phyloP scores from a whole-genome alignment of 768 basidiomycete genomes.

The Suillus variegatus region DNA sequence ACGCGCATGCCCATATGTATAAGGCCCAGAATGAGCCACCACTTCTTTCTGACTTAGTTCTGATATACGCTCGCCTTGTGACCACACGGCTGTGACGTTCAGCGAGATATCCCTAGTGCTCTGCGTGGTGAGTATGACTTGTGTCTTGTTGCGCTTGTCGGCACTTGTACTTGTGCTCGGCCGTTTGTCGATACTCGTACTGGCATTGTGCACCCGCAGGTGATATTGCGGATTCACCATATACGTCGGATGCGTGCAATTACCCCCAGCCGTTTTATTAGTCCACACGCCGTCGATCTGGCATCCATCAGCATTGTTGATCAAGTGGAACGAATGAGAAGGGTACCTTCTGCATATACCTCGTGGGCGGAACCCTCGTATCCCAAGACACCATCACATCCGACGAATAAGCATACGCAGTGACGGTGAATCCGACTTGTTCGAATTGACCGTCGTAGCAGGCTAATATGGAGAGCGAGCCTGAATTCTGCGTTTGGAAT shows the following conservation, averaged over 20 bases:
- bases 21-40: constrained; percentile 73
- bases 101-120: constrained; percentile 69
- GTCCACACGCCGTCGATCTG: constrained; percentile 68
- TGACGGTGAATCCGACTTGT: constrained; percentile 69
- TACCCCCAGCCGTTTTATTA: constrained; percentile 80
- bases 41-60: constrained; percentile 72
- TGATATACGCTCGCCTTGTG: constrained; percentile 67
- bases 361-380: constrained; percentile 37
- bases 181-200: neutral
- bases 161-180: neutral
- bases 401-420: constrained; percentile 44
- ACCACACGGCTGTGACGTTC: constrained; percentile 75
- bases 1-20: constrained; percentile 75
- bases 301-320: neutral
- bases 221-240: constrained; percentile 91
- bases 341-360: constrained; percentile 40
- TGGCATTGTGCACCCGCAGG: constrained; percentile 52
- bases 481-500: constrained; percentile 13
- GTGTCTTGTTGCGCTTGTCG: constrained; percentile 34
- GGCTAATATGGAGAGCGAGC: constrained; percentile 54
- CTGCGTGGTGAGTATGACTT: constrained; percentile 47
- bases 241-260: constrained; percentile 75
- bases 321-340: neutral
- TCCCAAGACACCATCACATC: constrained; percentile 47
- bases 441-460: constrained; percentile 69